Base-by-base conservation (phyloP, 306 rosid species). In the Rubus idaeus region DNA sequence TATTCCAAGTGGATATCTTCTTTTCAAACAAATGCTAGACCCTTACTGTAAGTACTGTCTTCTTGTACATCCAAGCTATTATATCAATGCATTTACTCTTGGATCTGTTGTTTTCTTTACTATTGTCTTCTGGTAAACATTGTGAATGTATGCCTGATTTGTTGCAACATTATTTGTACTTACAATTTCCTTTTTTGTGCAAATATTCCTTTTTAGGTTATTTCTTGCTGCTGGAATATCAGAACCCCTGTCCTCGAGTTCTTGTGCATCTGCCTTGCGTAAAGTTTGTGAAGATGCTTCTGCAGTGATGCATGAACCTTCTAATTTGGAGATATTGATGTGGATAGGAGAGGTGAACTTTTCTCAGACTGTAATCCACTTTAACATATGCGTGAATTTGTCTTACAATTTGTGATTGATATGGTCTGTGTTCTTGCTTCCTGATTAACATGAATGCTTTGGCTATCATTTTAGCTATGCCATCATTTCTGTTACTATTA, bases 291-390 rank as follows among this genome's bases (percentile, higher is more conserved):
- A 94, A 76, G 98, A 94, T 79, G 91, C 97, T 78, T 86, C 95
- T 6, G 77, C 87, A 52, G 90, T 90, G 76, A 89, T 94, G 73
- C 89, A 75, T 87, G 98, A 94, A 80, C 93, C 89, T 83, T 87
- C 91, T n/a, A 90, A 90, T 88, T 85, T 94, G 92, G 98, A 94
- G 88, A 85, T 94, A 64, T 82, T 94, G 78, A 89, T 94, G 90
- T 94, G 98, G 98, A 87, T 94, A 57, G 98, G 97, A 88, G 97
- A 94, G 98, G 98, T 91, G 78, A 76, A 84, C 53, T 80, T 23
- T 81, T 84, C 51, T 50, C 61, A 47, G 72, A 68, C 70, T 56
- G 57, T 23, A 21, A 37, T 62, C 55, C 72, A 77, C 45, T 44
- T 75, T 30, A n/a, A 21, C 51, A 56, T 73, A 13, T 23, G 45